These are phyloP conservation scores for Mariannaea elegans DNA, from an alignment of 2,329 filamentous ascomycete species.

Conservation along the genomic window DNA sequence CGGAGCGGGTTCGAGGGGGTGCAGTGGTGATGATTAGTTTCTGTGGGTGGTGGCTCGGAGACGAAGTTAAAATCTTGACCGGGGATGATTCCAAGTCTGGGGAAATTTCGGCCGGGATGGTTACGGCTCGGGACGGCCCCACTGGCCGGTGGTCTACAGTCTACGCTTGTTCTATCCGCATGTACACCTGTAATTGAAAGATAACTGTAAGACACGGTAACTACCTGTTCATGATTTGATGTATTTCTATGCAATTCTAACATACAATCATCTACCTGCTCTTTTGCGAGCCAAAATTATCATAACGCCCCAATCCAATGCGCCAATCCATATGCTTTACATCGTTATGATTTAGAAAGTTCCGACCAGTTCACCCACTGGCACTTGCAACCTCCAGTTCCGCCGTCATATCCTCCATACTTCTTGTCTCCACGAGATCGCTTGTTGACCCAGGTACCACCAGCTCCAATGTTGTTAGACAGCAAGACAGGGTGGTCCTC, in stretches of 20 bases:
- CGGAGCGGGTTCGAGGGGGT: neutral
- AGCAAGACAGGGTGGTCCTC: constrained; percentile 55
- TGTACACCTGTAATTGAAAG: too few species aligned
- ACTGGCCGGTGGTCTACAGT: constrained; percentile 24
- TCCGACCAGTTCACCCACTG: constrained; percentile 65
- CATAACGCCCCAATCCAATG: constrained; percentile 4
- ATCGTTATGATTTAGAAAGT: constrained; percentile 10
- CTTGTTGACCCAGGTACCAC: constrained; percentile 63
- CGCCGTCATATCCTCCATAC: constrained; percentile 70
- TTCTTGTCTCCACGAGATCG: constrained; percentile 53
- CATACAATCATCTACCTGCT: constrained; percentile 15
- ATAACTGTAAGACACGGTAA: too few species aligned
- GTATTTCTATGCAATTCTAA: neutral
- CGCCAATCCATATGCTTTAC: constrained; percentile 2
- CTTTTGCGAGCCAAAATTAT: constrained; percentile 6
- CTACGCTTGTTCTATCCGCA: too few species aligned
- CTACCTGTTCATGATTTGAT: neutral
- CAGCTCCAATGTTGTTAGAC: constrained; percentile 58
- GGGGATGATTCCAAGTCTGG: neutral
- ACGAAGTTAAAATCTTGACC: too few species aligned
- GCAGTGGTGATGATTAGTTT: neutral
- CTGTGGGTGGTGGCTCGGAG: neutral
- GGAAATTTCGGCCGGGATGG: constrained; percentile 11
- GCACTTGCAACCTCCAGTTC: constrained; percentile 69
- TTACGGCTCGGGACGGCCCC: constrained; percentile 26